Conservation (phyloP, 805 yeast species). For the Yarrowia sp. region DNA sequence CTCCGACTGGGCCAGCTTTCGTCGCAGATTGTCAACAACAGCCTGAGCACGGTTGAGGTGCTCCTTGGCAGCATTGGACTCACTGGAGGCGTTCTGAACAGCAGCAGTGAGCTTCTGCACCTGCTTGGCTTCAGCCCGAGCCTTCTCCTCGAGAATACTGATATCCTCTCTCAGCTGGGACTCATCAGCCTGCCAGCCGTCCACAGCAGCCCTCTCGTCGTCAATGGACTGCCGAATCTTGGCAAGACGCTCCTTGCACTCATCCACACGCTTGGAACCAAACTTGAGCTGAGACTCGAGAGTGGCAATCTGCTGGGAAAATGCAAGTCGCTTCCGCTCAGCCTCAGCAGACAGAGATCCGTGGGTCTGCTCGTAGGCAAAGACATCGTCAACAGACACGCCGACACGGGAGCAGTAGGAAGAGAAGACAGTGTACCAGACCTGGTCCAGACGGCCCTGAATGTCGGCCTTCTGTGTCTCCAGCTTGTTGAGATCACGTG, state of each 20-base stretch:
- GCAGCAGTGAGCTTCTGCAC: conserved; percentile 27
- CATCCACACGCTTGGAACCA: conserved; percentile 65
- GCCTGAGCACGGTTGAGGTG: conserved; percentile 31
- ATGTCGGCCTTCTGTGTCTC: conserved; percentile 1
- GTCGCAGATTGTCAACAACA: conserved; percentile 39
- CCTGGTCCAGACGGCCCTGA: conserved; percentile 11
- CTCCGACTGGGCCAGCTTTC: conserved; percentile 42
- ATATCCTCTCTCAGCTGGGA: conserved; percentile 54
- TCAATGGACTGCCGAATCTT: conserved; percentile 51
- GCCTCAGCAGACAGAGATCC: conserved; percentile 53
- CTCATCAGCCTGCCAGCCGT: conserved; percentile 50
- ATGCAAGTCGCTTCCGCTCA: conserved; percentile 55
- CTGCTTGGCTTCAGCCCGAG: conserved; percentile 42
- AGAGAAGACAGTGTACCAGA: conserved; percentile 47
- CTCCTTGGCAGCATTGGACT: conserved; percentile 13
- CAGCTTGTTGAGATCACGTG: conserved; percentile 15
- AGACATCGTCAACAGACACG: conserved; percentile 56
- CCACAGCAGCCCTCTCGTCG: conserved; percentile 52
- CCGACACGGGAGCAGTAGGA: conserved; percentile 64
- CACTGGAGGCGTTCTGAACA: conserved; percentile 14
- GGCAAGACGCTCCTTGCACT: conserved; percentile 57
- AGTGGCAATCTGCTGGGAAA: conserved; percentile 65
- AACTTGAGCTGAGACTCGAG: conserved; percentile 67
- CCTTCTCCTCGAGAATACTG: conserved; percentile 47
- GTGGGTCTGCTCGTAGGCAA: conserved; percentile 73